Evolutionary conservation across 2,329 filamentous ascomycete genomes (phyloP).

Genomic region (Epichloe sylvatica): DNA sequence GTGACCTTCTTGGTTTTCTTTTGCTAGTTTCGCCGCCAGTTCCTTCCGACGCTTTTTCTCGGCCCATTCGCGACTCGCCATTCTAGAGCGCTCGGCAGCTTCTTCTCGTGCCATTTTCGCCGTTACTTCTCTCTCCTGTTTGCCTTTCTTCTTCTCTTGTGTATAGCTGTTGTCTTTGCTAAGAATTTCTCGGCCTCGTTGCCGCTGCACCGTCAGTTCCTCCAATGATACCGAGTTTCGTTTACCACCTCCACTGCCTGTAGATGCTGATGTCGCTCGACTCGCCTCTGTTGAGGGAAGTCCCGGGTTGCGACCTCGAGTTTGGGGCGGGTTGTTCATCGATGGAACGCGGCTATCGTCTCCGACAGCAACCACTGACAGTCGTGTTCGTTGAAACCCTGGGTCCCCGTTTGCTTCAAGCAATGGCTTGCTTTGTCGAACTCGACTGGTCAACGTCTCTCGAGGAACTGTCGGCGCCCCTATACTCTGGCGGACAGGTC

Average conservation of each 20-base stretch:
- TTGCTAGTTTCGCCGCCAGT: conserved; percentile 9
- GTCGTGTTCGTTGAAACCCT: conserved; percentile 12
- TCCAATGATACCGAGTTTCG: conserved; percentile 36
- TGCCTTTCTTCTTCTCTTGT: conserved; percentile 37
- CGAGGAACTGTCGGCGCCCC: conserved; percentile 32
- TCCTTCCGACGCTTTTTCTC: conserved; percentile 39
- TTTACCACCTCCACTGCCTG: conserved; percentile 28
- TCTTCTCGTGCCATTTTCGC: conserved; percentile 43
- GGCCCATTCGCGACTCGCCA: conserved; percentile 47
- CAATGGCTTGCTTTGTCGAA: conserved; percentile 33
- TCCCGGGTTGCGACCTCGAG: conserved; percentile 16
- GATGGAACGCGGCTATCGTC: conserved; percentile 1
- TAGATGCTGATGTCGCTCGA: conserved; percentile 32
- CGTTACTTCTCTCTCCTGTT: conserved; percentile 37
- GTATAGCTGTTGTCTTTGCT: conserved; percentile 35
- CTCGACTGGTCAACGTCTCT: conserved; percentile 44
- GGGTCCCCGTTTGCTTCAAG: conserved; percentile 12
- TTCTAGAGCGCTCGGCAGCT: conserved; percentile 46
- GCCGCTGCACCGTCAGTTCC: conserved; percentile 35
- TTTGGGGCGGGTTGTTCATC: conserved; percentile 8
- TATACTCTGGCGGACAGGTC: conserved; percentile 35
- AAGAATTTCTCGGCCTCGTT: conserved; percentile 40
- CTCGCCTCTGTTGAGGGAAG: conserved; percentile 15
- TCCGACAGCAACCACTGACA: conserved; percentile 11
- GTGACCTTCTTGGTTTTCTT: conserved; percentile 1